Conservation (phyloP, 148 eudicot genomes). For the Pharnaceum exiguum region DNA sequence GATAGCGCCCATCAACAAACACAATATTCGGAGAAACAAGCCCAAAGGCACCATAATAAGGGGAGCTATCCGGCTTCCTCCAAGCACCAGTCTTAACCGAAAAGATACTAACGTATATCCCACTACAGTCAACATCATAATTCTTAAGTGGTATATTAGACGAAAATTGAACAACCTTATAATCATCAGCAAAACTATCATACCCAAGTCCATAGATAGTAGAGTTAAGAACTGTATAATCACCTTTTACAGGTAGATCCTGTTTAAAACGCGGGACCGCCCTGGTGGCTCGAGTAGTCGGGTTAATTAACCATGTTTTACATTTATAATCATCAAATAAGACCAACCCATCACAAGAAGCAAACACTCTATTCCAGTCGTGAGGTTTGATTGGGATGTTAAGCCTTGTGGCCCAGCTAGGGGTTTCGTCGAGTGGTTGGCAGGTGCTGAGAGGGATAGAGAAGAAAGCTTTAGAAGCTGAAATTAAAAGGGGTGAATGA, state of each 20-base stretch:
- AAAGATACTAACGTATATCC: conserved; percentile 1
- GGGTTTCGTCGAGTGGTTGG: too few species aligned
- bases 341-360: too few species aligned
- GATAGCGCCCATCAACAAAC: conserved; percentile 4
- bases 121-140: background rate
- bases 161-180: background rate
- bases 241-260: too few species aligned
- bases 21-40: background rate
- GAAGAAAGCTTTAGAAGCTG: too few species aligned
- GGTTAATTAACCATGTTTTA: conserved; percentile 2
- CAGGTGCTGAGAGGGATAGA: too few species aligned
- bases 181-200: conserved; percentile 11
- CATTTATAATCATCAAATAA: background rate
- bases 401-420: too few species aligned
- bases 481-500: too few species aligned
- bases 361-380: too few species aligned
- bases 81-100: conserved; percentile 11
- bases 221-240: background rate
- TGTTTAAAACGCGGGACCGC: background rate
- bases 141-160: background rate
- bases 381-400: too few species aligned
- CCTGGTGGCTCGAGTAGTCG: conserved; percentile 2
- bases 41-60: background rate
- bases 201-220: conserved; percentile 19
- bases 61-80: background rate